Evolutionary conservation across 306 rosid genomes (phyloP).

Genomic region (Vigna nakashimae): DNA sequence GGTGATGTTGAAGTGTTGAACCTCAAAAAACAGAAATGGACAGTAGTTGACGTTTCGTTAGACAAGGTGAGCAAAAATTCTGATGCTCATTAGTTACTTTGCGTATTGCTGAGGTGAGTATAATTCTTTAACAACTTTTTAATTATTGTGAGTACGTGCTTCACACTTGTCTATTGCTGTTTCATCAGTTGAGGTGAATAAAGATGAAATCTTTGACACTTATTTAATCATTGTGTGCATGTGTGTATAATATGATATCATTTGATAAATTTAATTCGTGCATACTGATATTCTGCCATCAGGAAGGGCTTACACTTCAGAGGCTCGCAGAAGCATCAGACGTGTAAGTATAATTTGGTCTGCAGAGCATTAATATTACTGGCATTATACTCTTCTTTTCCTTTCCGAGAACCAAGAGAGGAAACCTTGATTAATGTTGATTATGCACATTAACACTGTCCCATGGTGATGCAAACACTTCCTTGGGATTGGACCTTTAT

Average conservation of each 20-base stretch:
- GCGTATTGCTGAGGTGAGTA: background rate
- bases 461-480: constrained; percentile 14
- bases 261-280: background rate
- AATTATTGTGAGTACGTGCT: background rate
- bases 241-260: background rate
- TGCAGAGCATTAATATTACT: constrained; percentile 4
- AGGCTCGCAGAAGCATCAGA: constrained; percentile 50
- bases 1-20: constrained; percentile 68
- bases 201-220: background rate
- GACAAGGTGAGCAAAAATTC: constrained; percentile 52
- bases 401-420: background rate
- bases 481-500: background rate
- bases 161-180: background rate
- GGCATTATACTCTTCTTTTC: background rate
- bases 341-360: constrained; percentile 55
- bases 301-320: constrained; percentile 55
- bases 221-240: background rate
- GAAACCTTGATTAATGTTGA: constrained; percentile 1
- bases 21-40: constrained; percentile 68
- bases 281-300: constrained; percentile 37
- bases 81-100: background rate
- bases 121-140: background rate
- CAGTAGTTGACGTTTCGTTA: constrained; percentile 40
- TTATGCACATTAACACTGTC: background rate
- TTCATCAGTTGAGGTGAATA: constrained; percentile 6